Base-by-base conservation (phyloP, 495 filamentous ascomycete genomes). In the Xylaria longipes region DNA sequence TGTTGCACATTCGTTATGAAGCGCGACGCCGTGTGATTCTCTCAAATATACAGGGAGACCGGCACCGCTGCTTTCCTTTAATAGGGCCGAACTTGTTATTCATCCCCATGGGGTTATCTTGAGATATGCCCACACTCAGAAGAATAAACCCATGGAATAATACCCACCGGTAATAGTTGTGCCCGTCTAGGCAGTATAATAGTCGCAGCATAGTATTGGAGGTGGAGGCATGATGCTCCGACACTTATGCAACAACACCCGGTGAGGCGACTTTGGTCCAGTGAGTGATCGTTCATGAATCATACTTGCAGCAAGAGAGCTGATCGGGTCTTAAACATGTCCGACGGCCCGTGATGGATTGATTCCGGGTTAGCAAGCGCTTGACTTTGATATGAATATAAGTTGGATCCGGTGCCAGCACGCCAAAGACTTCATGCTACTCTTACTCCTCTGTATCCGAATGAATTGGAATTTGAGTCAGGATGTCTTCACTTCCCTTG, bases 321-420 rank as follows among this genome's bases (percentile, higher is more conserved):
- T 17, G 57, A 37, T 37, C 57, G 57, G 57, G 57, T 37, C 31
- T 60, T 60, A 3, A 60, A n/a, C 57, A n/a, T 60, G 20, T 37
- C 57, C 57, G 29, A 60, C 57, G 57, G 57, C 57, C 57, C 31
- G 57, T 22, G 9, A 22, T 22, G 57, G 22, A 37, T 60, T 37
- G 22, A 35, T 60, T n/a, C 57, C 57, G 31, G 31, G 57, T 37
- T 22, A 29, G 29, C 4, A 60, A 22, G n/a, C 3, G 37, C 60
- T 63, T 43, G 37, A 29, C 22, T 45, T 63, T 27, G 60, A 15
- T 45, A 63, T 63, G 20, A 63, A 37, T 45, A 43, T 11, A 22
- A 62, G 35, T 39, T 1, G 20, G 22, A n/a, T 27, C 48, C 22
- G 22, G 43, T 46, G 43, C 29, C 29, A 33, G 29, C 35, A 6